Percentiles rank a stretch among this genome's conserved stretches.
These are phyloP conservation scores for Beauveria pseudobassiana DNA, from an alignment of 2,329 filamentous ascomycete species.

Conservation along the genomic window DNA sequence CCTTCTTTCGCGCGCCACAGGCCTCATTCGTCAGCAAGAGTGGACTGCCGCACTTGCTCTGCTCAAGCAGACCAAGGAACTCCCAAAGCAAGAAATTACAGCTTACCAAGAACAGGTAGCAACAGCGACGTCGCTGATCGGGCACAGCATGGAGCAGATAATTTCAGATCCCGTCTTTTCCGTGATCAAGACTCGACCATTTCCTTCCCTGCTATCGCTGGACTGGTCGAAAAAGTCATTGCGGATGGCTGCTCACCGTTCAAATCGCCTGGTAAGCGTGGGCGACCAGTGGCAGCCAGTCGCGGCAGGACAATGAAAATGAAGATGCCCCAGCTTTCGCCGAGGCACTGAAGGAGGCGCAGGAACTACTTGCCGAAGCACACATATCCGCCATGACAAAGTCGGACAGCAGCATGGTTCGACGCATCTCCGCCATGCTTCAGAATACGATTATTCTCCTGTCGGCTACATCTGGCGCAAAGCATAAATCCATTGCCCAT, in stretches of 20 bases:
- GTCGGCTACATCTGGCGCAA: slow-evolving; percentile 49
- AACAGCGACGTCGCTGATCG: slow-evolving; percentile 60
- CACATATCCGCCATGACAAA: slow-evolving; percentile 49
- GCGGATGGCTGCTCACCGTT: slow-evolving; percentile 28
- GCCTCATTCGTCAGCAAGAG: slow-evolving; percentile 41
- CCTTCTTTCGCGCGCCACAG: slow-evolving; percentile 32
- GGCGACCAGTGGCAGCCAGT: slow-evolving; percentile 17
- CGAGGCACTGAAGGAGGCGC: slow-evolving; percentile 55
- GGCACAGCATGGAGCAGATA: slow-evolving; percentile 65
- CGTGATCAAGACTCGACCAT: slow-evolving; percentile 89
- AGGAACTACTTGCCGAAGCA: slow-evolving; percentile 57
- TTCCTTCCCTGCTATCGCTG: slow-evolving; percentile 65
- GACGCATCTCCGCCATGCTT: slow-evolving; percentile 54
- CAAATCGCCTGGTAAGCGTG: slow-evolving; percentile 30
- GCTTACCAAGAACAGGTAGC: slow-evolving; percentile 48
- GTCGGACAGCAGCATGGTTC: slow-evolving; percentile 52
- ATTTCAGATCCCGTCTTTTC: slow-evolving; percentile 77
- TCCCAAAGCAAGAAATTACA: slow-evolving; percentile 32
- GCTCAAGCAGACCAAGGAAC: slow-evolving; percentile 42
- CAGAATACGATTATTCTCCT: slow-evolving; percentile 60
- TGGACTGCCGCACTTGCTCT: slow-evolving; percentile 51
- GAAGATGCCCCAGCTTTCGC: slow-evolving; percentile 38
- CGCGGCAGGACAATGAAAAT: slow-evolving; percentile 25
- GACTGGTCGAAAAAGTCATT: slow-evolving; percentile 32
- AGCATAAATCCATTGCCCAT: slow-evolving; percentile 38